Evolutionary conservation across 1,139 yeast species (phyloP).

Genomic region (Candida sojae): DNA sequence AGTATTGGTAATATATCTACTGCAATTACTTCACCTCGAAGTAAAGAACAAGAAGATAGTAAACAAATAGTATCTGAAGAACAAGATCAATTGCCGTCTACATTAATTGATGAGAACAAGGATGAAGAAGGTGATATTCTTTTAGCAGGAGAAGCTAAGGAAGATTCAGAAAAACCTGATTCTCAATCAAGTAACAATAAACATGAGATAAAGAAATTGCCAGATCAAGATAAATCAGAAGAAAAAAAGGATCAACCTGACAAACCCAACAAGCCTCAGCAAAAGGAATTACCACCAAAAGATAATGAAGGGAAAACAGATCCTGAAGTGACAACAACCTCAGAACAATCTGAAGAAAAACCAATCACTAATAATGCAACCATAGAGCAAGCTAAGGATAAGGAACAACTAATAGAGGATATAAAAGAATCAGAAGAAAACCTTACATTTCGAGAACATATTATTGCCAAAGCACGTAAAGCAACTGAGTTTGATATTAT

Average conservation of each 20-base stretch:
- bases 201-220: not conserved
- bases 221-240: slow-evolving; percentile 3
- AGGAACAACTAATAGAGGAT: slow-evolving; percentile 4
- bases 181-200: slow-evolving; percentile 6
- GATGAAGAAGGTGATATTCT: slow-evolving; percentile 12
- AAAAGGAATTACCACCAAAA: slow-evolving; percentile 3
- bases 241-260: not conserved
- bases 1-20: slow-evolving; percentile 8
- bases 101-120: slow-evolving; percentile 7
- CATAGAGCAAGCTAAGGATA: slow-evolving; percentile 3
- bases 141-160: slow-evolving; percentile 10
- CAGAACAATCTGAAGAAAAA: slow-evolving; percentile 6
- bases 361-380: not conserved
- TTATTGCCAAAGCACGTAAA: slow-evolving; percentile 42
- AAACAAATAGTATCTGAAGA: not conserved
- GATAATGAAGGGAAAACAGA: slow-evolving; percentile 4
- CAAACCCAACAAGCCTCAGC: not conserved
- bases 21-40: slow-evolving; percentile 19
- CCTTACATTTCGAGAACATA: slow-evolving; percentile 33
- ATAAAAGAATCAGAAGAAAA: slow-evolving; percentile 4
- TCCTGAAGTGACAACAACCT: not conserved
- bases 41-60: slow-evolving; percentile 17
- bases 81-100: slow-evolving; percentile 10
- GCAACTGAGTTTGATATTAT: slow-evolving; percentile 58
- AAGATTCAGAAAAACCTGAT: not conserved